phyloP scores from a whole-genome alignment of 306 rosid species.

The Quercus mongolica region DNA sequence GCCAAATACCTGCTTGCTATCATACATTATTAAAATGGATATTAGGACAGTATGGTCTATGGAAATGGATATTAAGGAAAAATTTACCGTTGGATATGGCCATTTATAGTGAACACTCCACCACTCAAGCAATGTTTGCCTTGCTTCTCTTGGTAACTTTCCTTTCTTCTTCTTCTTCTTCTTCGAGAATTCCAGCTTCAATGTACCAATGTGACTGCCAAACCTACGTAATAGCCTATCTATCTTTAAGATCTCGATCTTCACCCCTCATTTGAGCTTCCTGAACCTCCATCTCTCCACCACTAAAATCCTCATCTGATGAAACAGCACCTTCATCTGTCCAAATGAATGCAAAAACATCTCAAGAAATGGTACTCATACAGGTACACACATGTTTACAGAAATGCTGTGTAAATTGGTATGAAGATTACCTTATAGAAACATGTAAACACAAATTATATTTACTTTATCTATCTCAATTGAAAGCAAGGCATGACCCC shows the following conservation, averaged over 20 bases:
- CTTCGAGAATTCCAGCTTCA: constrained; percentile 83
- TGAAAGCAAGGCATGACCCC: too few species aligned
- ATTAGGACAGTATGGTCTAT: background rate
- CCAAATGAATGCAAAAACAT: background rate
- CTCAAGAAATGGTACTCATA: background rate
- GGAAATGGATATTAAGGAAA: background rate
- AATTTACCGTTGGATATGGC: constrained; percentile 96
- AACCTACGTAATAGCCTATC: constrained; percentile 62
- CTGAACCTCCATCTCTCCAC: constrained; percentile 62
- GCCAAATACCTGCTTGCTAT: too few species aligned
- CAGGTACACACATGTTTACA: background rate
- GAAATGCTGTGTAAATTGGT: background rate
- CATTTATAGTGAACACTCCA: constrained; percentile 87
- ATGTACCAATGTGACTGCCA: constrained; percentile 76
- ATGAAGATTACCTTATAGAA: too few species aligned
- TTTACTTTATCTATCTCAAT: too few species aligned
- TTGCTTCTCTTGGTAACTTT: constrained; percentile 92
- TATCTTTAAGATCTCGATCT: constrained; percentile 75
- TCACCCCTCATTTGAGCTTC: constrained; percentile 52
- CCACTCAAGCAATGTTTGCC: constrained; percentile 79
- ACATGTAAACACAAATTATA: too few species aligned
- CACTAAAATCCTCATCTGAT: constrained; percentile 72
- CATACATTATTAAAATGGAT: background rate
- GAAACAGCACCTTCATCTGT: constrained; percentile 72
- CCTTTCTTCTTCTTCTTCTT: constrained; percentile 80